These are phyloP conservation scores for Cyberlindnera xylosilytica DNA, from an alignment of 805 yeast species.

Conservation along the genomic window DNA sequence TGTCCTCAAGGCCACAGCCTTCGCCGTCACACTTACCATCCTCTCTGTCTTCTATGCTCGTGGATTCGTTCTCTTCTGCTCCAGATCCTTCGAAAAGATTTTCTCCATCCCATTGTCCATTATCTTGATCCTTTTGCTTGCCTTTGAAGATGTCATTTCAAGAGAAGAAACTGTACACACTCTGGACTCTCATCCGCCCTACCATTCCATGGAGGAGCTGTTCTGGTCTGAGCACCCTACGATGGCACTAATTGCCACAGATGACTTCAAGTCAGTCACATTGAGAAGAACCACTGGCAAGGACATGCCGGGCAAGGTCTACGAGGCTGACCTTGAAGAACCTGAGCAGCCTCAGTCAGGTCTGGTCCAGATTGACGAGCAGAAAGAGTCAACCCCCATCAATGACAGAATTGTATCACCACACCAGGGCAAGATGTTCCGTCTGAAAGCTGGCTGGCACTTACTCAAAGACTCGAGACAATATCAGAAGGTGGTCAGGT, in stretches of 20 bases:
- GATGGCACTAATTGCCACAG: background rate
- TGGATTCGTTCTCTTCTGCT: background rate
- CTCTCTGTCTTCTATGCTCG: background rate
- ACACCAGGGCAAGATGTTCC: background rate
- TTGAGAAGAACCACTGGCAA: background rate
- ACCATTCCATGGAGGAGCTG: background rate
- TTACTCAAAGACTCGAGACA: slow-evolving; percentile 1
- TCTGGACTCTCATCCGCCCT: background rate
- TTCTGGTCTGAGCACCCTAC: slow-evolving; percentile 2
- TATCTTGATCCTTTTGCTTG: slow-evolving; percentile 3
- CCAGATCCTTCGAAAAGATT: background rate
- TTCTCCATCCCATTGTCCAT: slow-evolving; percentile 8
- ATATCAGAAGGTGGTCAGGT: background rate
- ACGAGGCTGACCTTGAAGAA: too few species aligned
- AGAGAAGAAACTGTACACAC: too few species aligned
- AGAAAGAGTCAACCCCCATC: too few species aligned
- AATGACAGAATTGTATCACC: too few species aligned
- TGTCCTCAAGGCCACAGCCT: background rate
- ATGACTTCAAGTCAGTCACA: background rate
- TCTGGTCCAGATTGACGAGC: too few species aligned
- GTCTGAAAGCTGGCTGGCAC: slow-evolving; percentile 2
- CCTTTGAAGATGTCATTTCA: slow-evolving; percentile 2
- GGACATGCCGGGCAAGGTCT: too few species aligned
- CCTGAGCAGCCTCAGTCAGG: too few species aligned
- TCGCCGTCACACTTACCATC: background rate